These are phyloP conservation scores for Dryadomyces quercus-mongolicae DNA, from an alignment of 2,329 filamentous ascomycete species.

Conservation along the genomic window DNA sequence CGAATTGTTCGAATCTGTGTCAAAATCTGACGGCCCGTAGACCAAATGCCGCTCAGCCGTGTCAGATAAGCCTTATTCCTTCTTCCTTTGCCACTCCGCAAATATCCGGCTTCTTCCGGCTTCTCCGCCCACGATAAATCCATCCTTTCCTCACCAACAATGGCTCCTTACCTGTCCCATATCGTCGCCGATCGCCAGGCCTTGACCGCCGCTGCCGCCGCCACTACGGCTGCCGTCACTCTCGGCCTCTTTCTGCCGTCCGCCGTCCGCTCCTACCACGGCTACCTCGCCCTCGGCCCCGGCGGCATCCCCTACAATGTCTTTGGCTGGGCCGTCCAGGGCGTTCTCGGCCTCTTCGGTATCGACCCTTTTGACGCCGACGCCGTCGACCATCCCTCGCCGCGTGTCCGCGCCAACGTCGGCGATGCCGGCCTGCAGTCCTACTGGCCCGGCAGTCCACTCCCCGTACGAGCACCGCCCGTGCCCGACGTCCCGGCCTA, in stretches of 20 bases:
- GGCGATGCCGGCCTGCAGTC: neutral
- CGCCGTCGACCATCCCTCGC: neutral
- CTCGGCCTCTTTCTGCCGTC: conserved; percentile 11
- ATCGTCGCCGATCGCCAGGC: neutral
- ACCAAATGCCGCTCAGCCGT: too few relatives aligned
- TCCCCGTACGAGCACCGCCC: conserved; percentile 12
- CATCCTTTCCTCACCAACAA: too few relatives aligned
- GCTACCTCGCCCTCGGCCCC: conserved; percentile 28
- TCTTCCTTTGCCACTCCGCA: too few relatives aligned
- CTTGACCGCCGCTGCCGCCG: neutral
- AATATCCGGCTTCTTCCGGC: too few relatives aligned
- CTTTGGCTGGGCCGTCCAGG: conserved; percentile 27
- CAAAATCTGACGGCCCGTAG: too few relatives aligned
- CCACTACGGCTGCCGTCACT: conserved; percentile 6
- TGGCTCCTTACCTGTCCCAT: neutral
- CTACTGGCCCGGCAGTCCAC: neutral
- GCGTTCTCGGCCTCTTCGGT: conserved; percentile 17
- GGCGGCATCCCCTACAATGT: conserved; percentile 31
- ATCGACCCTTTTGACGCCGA: neutral
- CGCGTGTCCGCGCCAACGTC: neutral
- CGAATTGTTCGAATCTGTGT: too few relatives aligned
- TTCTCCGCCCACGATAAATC: too few relatives aligned
- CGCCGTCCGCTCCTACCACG: conserved; percentile 21
- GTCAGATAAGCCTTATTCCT: too few relatives aligned
- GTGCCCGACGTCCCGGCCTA: conserved; percentile 22